phyloP scores from a whole-genome alignment of 2,329 filamentous ascomycete genomes.

The Calonectria naviculata region DNA sequence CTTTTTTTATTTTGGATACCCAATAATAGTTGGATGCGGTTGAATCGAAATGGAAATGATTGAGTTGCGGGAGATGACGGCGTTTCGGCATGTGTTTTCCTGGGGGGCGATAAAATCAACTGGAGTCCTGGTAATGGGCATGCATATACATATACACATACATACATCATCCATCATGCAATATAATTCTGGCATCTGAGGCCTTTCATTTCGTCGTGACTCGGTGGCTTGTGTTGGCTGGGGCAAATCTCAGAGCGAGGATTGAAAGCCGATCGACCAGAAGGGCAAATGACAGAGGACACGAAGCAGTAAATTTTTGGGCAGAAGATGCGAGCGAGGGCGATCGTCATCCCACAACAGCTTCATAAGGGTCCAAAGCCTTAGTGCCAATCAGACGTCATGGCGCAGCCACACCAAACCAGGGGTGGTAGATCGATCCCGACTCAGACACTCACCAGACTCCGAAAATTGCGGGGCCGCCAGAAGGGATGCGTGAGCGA shows the following conservation, averaged over 20 bases:
- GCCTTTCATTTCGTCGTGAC: not conserved
- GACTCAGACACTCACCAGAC: not conserved
- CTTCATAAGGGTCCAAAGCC: not conserved
- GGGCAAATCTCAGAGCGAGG: not conserved
- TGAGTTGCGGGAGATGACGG: not conserved
- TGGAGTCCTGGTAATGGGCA: conserved; percentile 3
- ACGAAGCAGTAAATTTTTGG: not conserved
- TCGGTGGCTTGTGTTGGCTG: not conserved
- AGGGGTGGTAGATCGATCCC: not conserved
- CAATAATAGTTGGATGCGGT: conserved; percentile 14
- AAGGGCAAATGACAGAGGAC: not conserved
- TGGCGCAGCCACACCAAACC: conserved; percentile 13
- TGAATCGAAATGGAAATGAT: not conserved
- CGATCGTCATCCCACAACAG: not conserved
- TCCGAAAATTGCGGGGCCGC: not conserved
- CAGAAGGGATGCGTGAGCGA: too few species aligned
- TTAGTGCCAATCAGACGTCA: conserved; percentile 7
- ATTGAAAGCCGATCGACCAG: not conserved
- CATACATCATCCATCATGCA: not conserved
- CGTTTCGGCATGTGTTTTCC: conserved; percentile 13
- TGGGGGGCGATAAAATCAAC: conserved; percentile 9
- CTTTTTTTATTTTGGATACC: conserved; percentile 19
- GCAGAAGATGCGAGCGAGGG: not conserved
- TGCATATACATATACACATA: conserved; percentile 2
- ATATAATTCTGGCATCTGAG: not conserved